Base-by-base conservation (phyloP, 371 early-diverging fungal genomes). In the Apophysomyces sp. region DNA sequence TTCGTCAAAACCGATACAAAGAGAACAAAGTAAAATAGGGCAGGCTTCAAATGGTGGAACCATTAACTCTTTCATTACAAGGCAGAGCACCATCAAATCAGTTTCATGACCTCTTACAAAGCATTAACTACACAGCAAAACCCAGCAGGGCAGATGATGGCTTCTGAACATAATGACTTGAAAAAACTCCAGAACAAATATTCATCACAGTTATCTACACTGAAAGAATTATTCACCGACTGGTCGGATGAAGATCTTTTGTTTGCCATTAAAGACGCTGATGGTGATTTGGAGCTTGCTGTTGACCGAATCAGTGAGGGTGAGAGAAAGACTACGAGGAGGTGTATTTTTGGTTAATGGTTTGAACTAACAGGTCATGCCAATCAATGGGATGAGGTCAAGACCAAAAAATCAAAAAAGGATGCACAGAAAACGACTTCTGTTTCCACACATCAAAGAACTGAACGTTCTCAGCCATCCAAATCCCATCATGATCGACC, bases 161-260 rank as follows among this genome's bases (percentile, higher is more conserved):
- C 73, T 28, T 44, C 68, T 60, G 88, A 86, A 77, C 79, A 84
- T 61, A 82, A 81, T 60, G 87, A 88, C 63, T 71, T 88, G 66
- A 86, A 83, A 72, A 79, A 79, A 66, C 84, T 88, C 51, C 88
- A 86, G 62, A 72, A 66, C 55, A 81, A 81, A 69, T 92, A 92
- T 79, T 74, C 77, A 53, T 65, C 64, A 61, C 77, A 90, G 65
- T 80, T 95, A 60, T 66, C 82, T 37, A 84, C 86, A 41, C 85
- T 95, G 57, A 86, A 85, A 73, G 92, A 92, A 63, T 71, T 97
- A 71, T 95, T 95, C 69, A 77, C 88, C 61, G 89, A 89, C 61
- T 97, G 96, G 96, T 76, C 93, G 62, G 95, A 96, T 69, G 89
- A 86, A 61, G 96, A 96, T 77, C 86, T 97, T 60, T 72, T 94